Percentiles rank a stretch among this genome's conserved stretches.
phyloP scores from a whole-genome alignment of 2,329 filamentous ascomycete species.

The Diplocarpon rosae region DNA sequence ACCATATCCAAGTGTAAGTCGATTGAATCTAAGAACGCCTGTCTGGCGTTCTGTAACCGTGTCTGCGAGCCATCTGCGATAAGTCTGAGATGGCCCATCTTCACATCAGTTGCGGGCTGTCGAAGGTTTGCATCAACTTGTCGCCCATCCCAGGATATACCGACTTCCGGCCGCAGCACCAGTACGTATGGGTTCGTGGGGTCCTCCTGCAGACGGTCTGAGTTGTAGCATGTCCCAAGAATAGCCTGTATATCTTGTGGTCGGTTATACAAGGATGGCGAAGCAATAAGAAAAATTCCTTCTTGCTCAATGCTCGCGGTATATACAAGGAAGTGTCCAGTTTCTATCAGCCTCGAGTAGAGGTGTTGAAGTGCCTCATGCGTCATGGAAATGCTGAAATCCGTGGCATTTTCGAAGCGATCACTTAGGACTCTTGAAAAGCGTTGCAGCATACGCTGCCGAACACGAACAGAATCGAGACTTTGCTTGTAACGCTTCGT shows the following conservation, averaged over 20 bases:
- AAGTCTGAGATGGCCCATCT: conserved; percentile 74
- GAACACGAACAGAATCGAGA: conserved; percentile 87
- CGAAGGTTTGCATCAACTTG: conserved; percentile 60
- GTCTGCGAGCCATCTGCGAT: conserved; percentile 80
- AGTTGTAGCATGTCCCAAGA: conserved; percentile 66
- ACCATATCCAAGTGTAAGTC: conserved; percentile 79
- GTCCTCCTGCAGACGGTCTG: conserved; percentile 62
- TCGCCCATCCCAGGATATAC: conserved; percentile 71
- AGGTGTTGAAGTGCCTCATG: conserved; percentile 62
- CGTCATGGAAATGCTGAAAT: conserved; percentile 75
- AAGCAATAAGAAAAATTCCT: conserved; percentile 75
- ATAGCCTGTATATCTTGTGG: conserved; percentile 77
- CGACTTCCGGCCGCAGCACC: conserved; percentile 70
- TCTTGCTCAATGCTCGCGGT: conserved; percentile 59
- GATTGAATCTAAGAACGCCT: conserved; percentile 64
- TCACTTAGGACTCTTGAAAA: conserved; percentile 86
- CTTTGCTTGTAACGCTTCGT: conserved; percentile 95
- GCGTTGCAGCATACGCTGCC: conserved; percentile 91
- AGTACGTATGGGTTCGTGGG: conserved; percentile 73
- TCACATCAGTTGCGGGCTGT: conserved; percentile 73
- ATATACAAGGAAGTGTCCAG: conserved; percentile 80
- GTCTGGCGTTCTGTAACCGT: conserved; percentile 67
- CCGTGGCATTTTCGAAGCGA: conserved; percentile 91
- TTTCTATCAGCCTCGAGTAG: conserved; percentile 67
- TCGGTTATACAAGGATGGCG: conserved; percentile 63